phyloP scores from a whole-genome alignment of 768 basidiomycete species.

The Phanerochaete sordida region DNA sequence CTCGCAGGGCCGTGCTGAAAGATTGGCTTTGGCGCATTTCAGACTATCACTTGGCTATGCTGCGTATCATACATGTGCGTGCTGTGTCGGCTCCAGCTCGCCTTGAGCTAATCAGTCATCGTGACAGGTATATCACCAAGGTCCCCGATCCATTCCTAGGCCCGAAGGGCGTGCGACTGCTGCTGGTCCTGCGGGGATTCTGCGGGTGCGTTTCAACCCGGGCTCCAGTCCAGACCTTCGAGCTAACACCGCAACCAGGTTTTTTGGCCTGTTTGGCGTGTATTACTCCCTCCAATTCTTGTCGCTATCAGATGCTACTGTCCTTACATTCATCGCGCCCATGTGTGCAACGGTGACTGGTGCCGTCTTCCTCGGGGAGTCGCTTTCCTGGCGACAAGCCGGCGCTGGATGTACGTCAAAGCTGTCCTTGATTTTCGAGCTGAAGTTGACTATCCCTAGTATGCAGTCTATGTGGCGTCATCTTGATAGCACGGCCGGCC shows the following conservation, averaged over 20 bases:
- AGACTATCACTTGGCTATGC: slow-evolving; percentile 51
- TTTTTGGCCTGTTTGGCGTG: slow-evolving; percentile 66
- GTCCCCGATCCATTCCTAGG: slow-evolving; percentile 62
- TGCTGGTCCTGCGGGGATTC: slow-evolving; percentile 58
- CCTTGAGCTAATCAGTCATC: not conserved
- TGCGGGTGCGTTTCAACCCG: slow-evolving; percentile 53
- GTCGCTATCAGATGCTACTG: slow-evolving; percentile 74
- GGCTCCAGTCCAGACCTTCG: too few species aligned
- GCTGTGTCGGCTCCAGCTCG: not conserved
- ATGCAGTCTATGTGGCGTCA: slow-evolving; percentile 68
- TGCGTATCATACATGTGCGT: slow-evolving; percentile 48
- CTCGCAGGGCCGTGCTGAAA: not conserved
- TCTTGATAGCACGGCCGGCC: slow-evolving; percentile 77
- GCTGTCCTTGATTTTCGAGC: not conserved
- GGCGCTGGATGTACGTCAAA: slow-evolving; percentile 39
- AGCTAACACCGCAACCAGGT: slow-evolving; percentile 39
- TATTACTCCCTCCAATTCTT: slow-evolving; percentile 74
- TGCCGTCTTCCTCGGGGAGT: slow-evolving; percentile 59
- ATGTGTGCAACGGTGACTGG: slow-evolving; percentile 61
- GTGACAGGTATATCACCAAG: slow-evolving; percentile 32
- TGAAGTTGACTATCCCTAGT: slow-evolving; percentile 29
- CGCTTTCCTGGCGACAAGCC: slow-evolving; percentile 49
- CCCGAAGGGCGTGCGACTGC: slow-evolving; percentile 60
- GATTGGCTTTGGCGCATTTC: not conserved
- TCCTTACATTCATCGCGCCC: slow-evolving; percentile 73